Conservation (phyloP, 352 stramenopile genomes). For the Phytophthora pisi region DNA sequence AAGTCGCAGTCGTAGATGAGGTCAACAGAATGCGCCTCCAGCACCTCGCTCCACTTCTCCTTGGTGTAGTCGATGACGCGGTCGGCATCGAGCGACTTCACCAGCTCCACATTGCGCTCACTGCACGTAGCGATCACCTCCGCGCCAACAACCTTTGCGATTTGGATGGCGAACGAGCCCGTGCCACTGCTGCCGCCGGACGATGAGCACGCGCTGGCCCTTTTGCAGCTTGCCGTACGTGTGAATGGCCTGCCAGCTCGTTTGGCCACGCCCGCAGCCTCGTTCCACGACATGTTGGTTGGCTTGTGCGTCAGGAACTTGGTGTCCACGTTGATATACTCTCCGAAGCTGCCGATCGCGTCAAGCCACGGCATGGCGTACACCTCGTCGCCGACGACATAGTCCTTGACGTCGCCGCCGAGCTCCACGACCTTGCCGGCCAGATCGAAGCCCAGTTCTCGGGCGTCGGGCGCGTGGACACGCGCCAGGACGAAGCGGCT, state of each 20-base stretch:
- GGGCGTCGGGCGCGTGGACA: conserved; percentile 6
- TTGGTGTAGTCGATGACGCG: conserved; percentile 58
- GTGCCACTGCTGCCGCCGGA: conserved; percentile 58
- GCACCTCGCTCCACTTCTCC: conserved; percentile 46
- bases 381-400: conserved; percentile 39
- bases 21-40: conserved; percentile 9
- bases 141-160: conserved; percentile 51
- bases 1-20: conserved; percentile 14
- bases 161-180: conserved; percentile 59
- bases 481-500: conserved; percentile 17
- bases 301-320: conserved; percentile 46
- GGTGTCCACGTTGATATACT: conserved; percentile 41
- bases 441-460: conserved; percentile 32
- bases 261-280: conserved; percentile 34
- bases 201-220: conserved; percentile 48
- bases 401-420: conserved; percentile 32
- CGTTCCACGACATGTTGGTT: conserved; percentile 37
- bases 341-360: conserved; percentile 28
- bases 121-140: conserved; percentile 44
- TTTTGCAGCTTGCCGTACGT: conserved; percentile 35
- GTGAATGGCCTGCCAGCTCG: conserved; percentile 23
- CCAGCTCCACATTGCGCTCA: conserved; percentile 44
- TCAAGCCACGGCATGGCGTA: conserved; percentile 28
- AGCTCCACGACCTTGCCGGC: conserved; percentile 38
- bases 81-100: conserved; percentile 51